Conservation (phyloP, 768 basidiomycete genomes). For the Pulveroboletus sp. region DNA sequence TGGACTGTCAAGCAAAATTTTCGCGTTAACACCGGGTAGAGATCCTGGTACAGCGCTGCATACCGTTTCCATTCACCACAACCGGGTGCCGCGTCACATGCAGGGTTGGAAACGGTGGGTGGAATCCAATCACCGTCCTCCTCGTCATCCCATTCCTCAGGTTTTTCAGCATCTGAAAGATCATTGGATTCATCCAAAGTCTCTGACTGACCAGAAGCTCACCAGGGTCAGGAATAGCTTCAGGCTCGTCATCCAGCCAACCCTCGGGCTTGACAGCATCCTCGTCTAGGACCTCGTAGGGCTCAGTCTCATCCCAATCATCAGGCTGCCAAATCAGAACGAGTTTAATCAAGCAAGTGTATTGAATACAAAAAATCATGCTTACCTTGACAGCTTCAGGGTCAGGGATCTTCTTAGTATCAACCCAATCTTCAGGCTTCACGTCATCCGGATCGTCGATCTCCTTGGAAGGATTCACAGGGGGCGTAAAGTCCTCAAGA, state of each 20-base stretch:
- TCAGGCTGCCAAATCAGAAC: conserved; percentile 51
- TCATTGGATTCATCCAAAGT: neutral
- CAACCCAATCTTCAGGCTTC: conserved; percentile 94
- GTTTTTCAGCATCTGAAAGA: conserved; percentile 73
- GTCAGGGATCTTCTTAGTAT: conserved; percentile 80
- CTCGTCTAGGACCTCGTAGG: conserved; percentile 84
- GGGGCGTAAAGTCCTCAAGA: conserved; percentile 88
- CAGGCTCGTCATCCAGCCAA: conserved; percentile 90
- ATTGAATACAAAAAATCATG: neutral
- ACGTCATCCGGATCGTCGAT: conserved; percentile 89
- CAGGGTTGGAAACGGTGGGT: conserved; percentile 85
- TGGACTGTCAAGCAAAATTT: conserved; percentile 42
- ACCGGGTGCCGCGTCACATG: conserved; percentile 83
- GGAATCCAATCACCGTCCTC: conserved; percentile 99
- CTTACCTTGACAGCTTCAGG: conserved; percentile 74
- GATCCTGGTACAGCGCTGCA: neutral
- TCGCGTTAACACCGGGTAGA: neutral
- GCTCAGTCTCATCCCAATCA: conserved; percentile 98
- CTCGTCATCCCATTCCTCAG: conserved; percentile 99
- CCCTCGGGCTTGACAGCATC: conserved; percentile 89
- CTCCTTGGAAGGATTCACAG: conserved; percentile 90
- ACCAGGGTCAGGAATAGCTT: conserved; percentile 84
- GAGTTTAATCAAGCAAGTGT: neutral
- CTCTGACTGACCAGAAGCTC: conserved; percentile 13
- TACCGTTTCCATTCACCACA: conserved; percentile 94